Evolutionary conservation across 345 rosid species (phyloP), one percentile per base, ranked within the genome.

Genomic region (Hibiscus tridactylites): DNA sequence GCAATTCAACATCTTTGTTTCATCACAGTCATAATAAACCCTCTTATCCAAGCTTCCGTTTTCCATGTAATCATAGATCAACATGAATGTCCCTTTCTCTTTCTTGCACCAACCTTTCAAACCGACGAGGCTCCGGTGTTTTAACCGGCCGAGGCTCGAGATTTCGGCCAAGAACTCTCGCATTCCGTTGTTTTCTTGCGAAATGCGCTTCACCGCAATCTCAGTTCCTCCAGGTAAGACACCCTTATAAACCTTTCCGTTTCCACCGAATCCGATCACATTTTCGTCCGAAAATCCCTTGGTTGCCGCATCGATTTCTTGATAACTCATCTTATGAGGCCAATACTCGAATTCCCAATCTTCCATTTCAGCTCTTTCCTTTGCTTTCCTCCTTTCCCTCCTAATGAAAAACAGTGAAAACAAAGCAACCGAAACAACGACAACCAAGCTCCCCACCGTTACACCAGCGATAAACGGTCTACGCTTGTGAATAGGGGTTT

Each of bases 341-440:
- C 98, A 91, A 70, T 91, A 93, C 79, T 93, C 96, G 79, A 86
- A 76, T 71, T 93, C 98, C 96, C 96, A 93, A 3, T 84, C 91
- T 75, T 93, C 98, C 87, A 88, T 87, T 68, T 81, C 85, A 0
- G 81, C 93, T 74, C 82, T 83, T 77, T 81, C 85, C 75, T 80
- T 78, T 0, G 80, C 88, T 39, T 3, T 85, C 75, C 84, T 77
- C 47, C 68, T 74, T 80, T 66, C 86, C 65, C 85, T 85, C 83
- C 80, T 83, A 13, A 87, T 74, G 17, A 79, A 62, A 37, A 78
- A 54, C 76, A 83, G 52, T 63, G 70, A 35, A 57, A 84, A 61
- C 35, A 83, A 58, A 37, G 74, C 83, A 28, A 75, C 33, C 7
- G 63, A 79, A 65, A 59, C 42, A 46, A 87, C 39, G n/a, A 81